These are phyloP conservation scores for Closterium sp. DNA, from an alignment of 139 green algal species.

Conservation along the genomic window DNA sequence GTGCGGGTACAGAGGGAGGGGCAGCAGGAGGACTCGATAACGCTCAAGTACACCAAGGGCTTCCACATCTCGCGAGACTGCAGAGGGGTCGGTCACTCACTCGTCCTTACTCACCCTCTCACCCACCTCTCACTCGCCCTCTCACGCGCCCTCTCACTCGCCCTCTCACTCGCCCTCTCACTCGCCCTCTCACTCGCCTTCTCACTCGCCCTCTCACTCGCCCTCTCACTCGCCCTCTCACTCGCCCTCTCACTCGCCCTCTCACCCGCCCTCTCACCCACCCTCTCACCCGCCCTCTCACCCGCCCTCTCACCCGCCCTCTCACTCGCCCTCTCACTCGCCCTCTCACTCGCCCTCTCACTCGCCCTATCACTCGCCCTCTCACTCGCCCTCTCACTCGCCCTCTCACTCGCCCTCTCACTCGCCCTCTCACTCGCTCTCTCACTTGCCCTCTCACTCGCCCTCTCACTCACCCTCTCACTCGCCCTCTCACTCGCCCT, in stretches of 20 bases:
- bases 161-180: neutral
- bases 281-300: too few species aligned
- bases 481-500: too few species aligned
- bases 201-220: neutral
- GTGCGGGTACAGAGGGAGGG: neutral
- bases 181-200: neutral
- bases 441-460: too few species aligned
- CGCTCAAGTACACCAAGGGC: constrained; percentile 2
- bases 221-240: neutral
- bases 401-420: neutral
- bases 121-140: neutral
- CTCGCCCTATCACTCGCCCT: too few species aligned
- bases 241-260: neutral
- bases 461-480: neutral
- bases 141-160: neutral
- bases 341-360: neutral
- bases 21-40: neutral
- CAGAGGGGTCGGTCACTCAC: neutral
- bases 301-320: neutral
- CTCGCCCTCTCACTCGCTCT: neutral
- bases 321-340: neutral
- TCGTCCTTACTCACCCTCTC: neutral
- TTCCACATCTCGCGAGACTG: constrained; percentile 14
- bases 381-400: too few species aligned
- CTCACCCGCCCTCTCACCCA: neutral